A percentile compares a stretch with the other conserved stretches of the same genome.
Evolutionary conservation across 352 stramenopile species (phyloP).

Genomic region (Phytopythium litorale): DNA sequence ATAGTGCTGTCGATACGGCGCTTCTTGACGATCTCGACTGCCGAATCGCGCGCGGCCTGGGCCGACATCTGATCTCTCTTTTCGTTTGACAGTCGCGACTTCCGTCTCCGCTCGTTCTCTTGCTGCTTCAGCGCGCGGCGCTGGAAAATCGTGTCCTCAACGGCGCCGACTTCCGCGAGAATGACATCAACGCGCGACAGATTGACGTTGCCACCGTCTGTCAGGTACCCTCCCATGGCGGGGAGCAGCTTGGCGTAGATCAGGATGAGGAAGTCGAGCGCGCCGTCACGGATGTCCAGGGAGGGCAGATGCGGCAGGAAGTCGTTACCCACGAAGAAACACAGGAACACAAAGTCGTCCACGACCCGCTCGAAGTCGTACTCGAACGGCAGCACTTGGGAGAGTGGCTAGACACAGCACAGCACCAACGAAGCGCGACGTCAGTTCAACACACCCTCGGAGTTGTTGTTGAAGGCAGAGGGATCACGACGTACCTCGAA

Average conservation of each 20-base stretch:
- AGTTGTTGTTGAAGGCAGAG: neutral
- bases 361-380: conserved; percentile 98
- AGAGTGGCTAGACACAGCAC: conserved; percentile 32
- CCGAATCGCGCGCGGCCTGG: conserved; percentile 53
- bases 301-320: conserved; percentile 98
- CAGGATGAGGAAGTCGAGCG: conserved; percentile 97
- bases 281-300: conserved; percentile 98
- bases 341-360: conserved; percentile 99
- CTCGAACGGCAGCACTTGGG: conserved; percentile 83
- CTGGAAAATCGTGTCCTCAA: conserved; percentile 96
- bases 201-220: conserved; percentile 93
- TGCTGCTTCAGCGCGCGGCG: conserved; percentile 80
- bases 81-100: conserved; percentile 60
- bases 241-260: conserved; percentile 92
- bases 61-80: conserved; percentile 72
- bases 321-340: conserved; percentile 99
- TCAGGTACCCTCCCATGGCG: conserved; percentile 94
- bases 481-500: conserved; percentile 64
- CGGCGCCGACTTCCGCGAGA: conserved; percentile 93
- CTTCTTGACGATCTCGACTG: conserved; percentile 80
- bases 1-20: conserved; percentile 56
- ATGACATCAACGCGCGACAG: conserved; percentile 95
- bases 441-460: neutral
- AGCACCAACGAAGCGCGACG: neutral
- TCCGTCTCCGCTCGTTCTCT: conserved; percentile 66